Base-by-base conservation (phyloP, 2,329 filamentous ascomycete genomes). In the Torrubiellomyces zombiae region DNA sequence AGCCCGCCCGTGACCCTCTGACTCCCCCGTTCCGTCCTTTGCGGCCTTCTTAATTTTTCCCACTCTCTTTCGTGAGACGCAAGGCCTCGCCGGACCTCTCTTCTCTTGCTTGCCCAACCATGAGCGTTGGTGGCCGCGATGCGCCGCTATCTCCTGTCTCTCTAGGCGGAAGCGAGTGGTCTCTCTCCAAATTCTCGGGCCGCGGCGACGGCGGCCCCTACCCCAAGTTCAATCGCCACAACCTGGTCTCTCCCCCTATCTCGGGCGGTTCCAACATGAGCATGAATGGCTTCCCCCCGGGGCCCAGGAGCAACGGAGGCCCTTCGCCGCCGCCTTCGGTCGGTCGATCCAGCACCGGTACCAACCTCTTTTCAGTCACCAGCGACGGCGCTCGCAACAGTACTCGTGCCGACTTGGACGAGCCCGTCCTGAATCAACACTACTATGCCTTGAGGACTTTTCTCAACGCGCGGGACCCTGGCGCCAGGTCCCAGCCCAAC, bases 261-360 rank as follows among this genome's bases (percentile, higher is more conserved):
- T 80, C 76, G 26, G 74, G 64, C 49, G 59, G 67, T 44, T 61
- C 64, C 36, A 60, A 60, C 56, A 61, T 62, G 42, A 63, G 60
- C 38, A 69, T 75, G 58, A 75, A 69, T 51, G 63, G 57, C 40
- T 71, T 67, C 41, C 56, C 66, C 25, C 46, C 63, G 16, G 60
- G 55, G 33, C 65, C 59, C 49, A 62, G 58, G 53, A 68, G 56
- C 45, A 56, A 55, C 33, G 67, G 66, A 37, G 67, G 63, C 14
- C 70, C 86, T 26, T 94, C 86, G 25, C 85, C 86, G 27, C 86
- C 89, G 14, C 81, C 76, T 35, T 95, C 86, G 5, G 63, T 94
- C 38, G 81, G 78, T 33, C 67, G 79, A 34, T 91, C 81, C 25
- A 94, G 82, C 50, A 75, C 77, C 45, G 82, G 79, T 29, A 79